Percentiles rank a stretch among this genome's conserved stretches.
Evolutionary conservation across 306 rosid genomes (phyloP).

Genomic region (Gleditsia sinensis): DNA sequence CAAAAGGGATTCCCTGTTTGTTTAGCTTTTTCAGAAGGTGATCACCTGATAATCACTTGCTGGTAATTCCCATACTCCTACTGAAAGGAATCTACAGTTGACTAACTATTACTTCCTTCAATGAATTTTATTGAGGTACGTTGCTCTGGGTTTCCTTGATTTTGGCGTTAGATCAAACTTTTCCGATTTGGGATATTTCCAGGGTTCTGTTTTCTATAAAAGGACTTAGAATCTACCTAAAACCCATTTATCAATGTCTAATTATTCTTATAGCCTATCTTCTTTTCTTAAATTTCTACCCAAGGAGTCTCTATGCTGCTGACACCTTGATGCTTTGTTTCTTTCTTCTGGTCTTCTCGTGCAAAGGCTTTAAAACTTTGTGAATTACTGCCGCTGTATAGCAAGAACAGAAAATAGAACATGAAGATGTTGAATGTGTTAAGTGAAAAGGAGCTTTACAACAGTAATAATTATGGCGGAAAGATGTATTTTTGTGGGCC

Average conservation of each 20-base stretch:
- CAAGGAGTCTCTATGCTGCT: conserved; percentile 14
- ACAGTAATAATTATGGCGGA: conserved; percentile 29
- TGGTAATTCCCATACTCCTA: neutral
- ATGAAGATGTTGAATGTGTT: conserved; percentile 13
- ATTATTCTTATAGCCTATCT: neutral
- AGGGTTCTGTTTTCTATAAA: neutral
- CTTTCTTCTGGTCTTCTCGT: neutral
- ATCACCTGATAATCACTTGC: conserved; percentile 21
- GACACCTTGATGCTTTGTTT: conserved; percentile 9
- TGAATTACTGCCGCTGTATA: conserved; percentile 29
- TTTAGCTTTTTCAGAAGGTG: conserved; percentile 8
- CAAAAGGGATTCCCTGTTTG: neutral
- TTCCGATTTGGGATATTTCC: conserved; percentile 16
- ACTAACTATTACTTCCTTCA: conserved; percentile 10
- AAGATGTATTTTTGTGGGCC: conserved; percentile 49
- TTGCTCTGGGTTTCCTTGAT: conserved; percentile 29
- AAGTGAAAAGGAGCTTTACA: conserved; percentile 36
- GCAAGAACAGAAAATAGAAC: conserved; percentile 2
- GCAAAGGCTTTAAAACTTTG: conserved; percentile 2
- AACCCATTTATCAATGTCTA: conserved; percentile 6
- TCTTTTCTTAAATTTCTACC: conserved; percentile 11
- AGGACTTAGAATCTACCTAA: conserved; percentile 3
- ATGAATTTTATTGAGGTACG: conserved; percentile 26
- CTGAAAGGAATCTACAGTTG: conserved; percentile 25
- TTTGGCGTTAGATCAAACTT: conserved; percentile 11